Evolutionary conservation across 2,329 filamentous ascomycete species (phyloP).

Genomic region (Colletotrichum sp.): DNA sequence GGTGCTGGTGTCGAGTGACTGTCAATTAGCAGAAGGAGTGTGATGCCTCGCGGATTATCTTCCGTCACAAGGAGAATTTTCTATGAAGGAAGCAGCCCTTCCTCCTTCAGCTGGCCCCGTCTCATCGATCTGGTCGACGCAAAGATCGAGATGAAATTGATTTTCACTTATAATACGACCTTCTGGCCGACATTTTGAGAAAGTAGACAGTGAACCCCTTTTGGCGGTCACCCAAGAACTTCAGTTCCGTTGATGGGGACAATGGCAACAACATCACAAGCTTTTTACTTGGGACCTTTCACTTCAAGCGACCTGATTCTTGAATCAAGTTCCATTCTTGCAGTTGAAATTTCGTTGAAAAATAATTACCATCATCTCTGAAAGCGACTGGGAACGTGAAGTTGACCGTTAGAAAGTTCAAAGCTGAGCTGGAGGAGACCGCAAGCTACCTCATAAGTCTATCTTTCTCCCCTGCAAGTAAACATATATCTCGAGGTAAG

Average conservation of each 20-base stretch:
- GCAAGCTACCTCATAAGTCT: background rate
- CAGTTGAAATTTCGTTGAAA: background rate
- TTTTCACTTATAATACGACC: background rate
- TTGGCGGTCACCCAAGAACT: background rate
- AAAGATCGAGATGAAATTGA: background rate
- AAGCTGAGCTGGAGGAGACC: background rate
- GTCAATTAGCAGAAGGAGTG: background rate
- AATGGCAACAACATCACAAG: background rate
- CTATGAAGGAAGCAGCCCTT: no score
- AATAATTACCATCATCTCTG: background rate
- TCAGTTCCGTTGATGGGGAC: background rate
- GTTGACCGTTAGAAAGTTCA: background rate
- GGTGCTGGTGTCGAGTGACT: background rate
- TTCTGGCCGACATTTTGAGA: background rate
- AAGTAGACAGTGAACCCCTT: background rate
- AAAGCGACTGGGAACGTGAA: background rate
- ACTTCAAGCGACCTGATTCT: background rate
- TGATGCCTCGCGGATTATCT: background rate
- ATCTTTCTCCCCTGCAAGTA: background rate
- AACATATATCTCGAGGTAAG: background rate
- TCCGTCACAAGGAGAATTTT: background rate
- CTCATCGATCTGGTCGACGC: background rate
- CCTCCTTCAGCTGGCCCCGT: background rate
- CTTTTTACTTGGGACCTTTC: background rate
- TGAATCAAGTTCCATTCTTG: background rate